These are phyloP conservation scores for Blattamonas nauphoetae DNA, from an alignment of 78 protist species.

Conservation along the genomic window DNA sequence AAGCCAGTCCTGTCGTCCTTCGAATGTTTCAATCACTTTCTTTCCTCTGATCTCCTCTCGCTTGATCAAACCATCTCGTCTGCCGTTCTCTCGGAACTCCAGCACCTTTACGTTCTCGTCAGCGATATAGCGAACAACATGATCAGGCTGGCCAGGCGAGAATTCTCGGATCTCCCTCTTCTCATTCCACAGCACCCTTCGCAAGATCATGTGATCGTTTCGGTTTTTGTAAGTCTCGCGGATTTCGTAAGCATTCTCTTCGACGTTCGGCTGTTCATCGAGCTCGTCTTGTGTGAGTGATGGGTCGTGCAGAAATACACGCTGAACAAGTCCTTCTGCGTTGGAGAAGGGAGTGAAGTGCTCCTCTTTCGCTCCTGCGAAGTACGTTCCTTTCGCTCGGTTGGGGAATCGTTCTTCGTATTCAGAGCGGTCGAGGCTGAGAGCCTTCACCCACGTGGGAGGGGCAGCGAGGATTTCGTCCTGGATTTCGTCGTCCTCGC, in stretches of 20 bases:
- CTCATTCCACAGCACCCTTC: background rate
- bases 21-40: background rate
- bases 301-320: background rate
- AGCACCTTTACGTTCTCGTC: background rate
- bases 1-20: background rate
- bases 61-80: background rate
- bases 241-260: background rate
- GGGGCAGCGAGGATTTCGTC: background rate
- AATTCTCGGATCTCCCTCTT: background rate
- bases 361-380: background rate
- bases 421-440: background rate
- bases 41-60: background rate
- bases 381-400: background rate
- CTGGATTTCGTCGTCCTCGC: constrained; percentile 1
- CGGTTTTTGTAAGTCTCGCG: constrained; percentile 2
- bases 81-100: constrained; percentile 5
- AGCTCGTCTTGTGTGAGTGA: background rate
- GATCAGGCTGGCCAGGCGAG: background rate
- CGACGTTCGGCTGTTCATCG: background rate
- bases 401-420: background rate
- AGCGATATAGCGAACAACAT: background rate
- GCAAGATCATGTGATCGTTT: background rate
- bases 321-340: background rate
- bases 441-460: background rate
- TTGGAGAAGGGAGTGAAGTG: background rate